These are phyloP conservation scores for Petrea volubilis DNA, from an alignment of 257 asterid species.

Conservation along the genomic window DNA sequence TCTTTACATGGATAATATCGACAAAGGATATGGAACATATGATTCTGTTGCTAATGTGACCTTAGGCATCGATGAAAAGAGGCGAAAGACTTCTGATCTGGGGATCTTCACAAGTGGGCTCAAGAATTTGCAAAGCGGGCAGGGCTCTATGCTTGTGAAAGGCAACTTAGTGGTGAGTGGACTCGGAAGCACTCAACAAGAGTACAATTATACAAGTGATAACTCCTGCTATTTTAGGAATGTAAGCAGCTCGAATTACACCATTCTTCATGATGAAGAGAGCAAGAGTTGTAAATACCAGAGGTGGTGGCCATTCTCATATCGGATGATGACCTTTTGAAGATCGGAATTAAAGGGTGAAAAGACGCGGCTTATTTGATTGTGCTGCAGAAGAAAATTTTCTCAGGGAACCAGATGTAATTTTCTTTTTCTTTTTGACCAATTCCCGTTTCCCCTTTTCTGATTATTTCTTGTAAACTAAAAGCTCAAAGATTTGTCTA, in stretches of 20 bases:
- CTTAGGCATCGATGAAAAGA: slow-evolving; percentile 42
- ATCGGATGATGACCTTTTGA: background rate
- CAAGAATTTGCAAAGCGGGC: slow-evolving; percentile 49
- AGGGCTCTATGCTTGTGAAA: slow-evolving; percentile 39
- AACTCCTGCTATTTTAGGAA: slow-evolving; percentile 56
- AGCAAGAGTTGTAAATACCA: slow-evolving; percentile 31
- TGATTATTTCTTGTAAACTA: too few species aligned
- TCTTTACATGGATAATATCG: slow-evolving; percentile 25
- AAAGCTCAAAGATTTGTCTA: too few species aligned
- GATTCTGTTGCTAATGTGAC: slow-evolving; percentile 41
- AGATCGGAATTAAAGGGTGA: background rate
- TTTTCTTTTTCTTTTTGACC: too few species aligned
- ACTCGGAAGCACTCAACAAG: too few species aligned
- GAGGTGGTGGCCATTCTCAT: background rate
- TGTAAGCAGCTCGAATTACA: slow-evolving; percentile 62
- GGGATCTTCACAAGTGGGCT: slow-evolving; percentile 30
- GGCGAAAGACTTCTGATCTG: slow-evolving; percentile 20
- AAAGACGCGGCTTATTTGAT: background rate
- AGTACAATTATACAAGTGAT: slow-evolving; percentile 32
- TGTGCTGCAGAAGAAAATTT: too few species aligned
- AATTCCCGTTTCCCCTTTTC: too few species aligned
- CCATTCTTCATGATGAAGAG: slow-evolving; percentile 46
- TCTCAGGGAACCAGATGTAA: too few species aligned
- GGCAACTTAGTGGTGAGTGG: slow-evolving; percentile 45
- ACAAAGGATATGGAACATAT: slow-evolving; percentile 37